Evolutionary conservation across 2,329 filamentous ascomycete species (phyloP).

Genomic region (Dryadomyces quercivorus): DNA sequence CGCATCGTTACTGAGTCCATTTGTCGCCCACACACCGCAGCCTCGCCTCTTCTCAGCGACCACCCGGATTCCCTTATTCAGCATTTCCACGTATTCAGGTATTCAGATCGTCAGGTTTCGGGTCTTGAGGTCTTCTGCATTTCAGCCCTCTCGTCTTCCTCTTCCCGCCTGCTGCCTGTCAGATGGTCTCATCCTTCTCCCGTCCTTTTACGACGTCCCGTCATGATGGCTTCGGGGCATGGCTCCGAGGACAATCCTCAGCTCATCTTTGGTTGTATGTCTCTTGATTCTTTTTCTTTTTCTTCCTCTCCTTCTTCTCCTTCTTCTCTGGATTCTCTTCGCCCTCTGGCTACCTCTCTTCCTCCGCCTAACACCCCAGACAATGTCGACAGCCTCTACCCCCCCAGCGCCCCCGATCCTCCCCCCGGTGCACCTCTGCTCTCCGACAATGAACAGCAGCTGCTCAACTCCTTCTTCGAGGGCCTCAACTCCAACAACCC

Average conservation of each 20-base stretch:
- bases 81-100: too few species aligned
- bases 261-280: not conserved
- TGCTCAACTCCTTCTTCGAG: slow-evolving; percentile 46
- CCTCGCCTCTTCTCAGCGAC: too few species aligned
- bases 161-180: not conserved
- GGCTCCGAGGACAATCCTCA: not conserved
- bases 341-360: not conserved
- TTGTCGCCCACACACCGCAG: too few species aligned
- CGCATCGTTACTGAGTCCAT: too few species aligned
- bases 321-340: not conserved
- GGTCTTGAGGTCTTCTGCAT: not conserved
- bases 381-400: slow-evolving; percentile 29
- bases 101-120: not conserved
- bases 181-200: not conserved
- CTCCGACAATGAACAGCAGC: slow-evolving; percentile 46
- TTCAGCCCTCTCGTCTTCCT: not conserved
- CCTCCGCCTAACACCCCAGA: slow-evolving; percentile 22
- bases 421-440: slow-evolving; percentile 54
- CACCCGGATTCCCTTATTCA: too few species aligned
- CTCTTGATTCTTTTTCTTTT: too few species aligned
- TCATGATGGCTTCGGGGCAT: not conserved
- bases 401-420: slow-evolving; percentile 45
- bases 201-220: not conserved
- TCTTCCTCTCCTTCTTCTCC: not conserved
- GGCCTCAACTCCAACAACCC: slow-evolving; percentile 36